These are phyloP conservation scores for Hanseniaspora nectarophila DNA, from an alignment of 805 yeast species.

Conservation along the genomic window DNA sequence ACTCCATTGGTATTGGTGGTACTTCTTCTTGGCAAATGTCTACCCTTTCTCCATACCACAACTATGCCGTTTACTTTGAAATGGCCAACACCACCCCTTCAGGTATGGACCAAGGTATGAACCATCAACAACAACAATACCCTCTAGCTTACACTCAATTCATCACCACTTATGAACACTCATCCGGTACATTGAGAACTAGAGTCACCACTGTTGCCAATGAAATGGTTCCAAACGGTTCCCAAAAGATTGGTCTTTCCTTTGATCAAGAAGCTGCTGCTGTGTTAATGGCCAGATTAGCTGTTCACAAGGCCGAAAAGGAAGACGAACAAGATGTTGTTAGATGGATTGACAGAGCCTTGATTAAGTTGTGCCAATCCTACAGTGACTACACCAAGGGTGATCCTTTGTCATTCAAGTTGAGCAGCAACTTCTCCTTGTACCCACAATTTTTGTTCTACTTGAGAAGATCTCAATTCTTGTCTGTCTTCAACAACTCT, in stretches of 20 bases:
- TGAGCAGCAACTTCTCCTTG: slow-evolving; percentile 70
- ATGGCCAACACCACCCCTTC: slow-evolving; percentile 36
- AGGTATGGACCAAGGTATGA: slow-evolving; percentile 20
- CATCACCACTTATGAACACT: slow-evolving; percentile 84
- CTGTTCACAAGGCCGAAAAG: slow-evolving; percentile 66
- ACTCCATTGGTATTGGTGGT: slow-evolving; percentile 89
- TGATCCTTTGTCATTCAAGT: slow-evolving; percentile 67
- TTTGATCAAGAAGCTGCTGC: slow-evolving; percentile 99
- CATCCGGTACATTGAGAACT: slow-evolving; percentile 79
- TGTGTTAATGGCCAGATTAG: slow-evolving; percentile 80
- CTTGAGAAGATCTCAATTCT: slow-evolving; percentile 87
- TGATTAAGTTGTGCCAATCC: slow-evolving; percentile 79
- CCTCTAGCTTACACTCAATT: slow-evolving; percentile 56
- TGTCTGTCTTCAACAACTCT: slow-evolving; percentile 92
- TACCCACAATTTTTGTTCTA: slow-evolving; percentile 95
- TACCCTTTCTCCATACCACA: slow-evolving; percentile 71
- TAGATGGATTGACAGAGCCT: slow-evolving; percentile 87
- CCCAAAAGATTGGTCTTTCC: slow-evolving; percentile 44
- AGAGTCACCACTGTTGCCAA: slow-evolving; percentile 78
- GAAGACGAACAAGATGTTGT: slow-evolving; percentile 89
- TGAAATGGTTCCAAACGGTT: slow-evolving; percentile 42
- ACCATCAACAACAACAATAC: slow-evolving; percentile 16
- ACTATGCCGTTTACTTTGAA: slow-evolving; percentile 85
- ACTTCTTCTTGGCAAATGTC: slow-evolving; percentile 82
- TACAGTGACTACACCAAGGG: slow-evolving; percentile 89